These are phyloP conservation scores for Kodamaea derodonti DNA, from an alignment of 1,139 yeast species.

Conservation along the genomic window DNA sequence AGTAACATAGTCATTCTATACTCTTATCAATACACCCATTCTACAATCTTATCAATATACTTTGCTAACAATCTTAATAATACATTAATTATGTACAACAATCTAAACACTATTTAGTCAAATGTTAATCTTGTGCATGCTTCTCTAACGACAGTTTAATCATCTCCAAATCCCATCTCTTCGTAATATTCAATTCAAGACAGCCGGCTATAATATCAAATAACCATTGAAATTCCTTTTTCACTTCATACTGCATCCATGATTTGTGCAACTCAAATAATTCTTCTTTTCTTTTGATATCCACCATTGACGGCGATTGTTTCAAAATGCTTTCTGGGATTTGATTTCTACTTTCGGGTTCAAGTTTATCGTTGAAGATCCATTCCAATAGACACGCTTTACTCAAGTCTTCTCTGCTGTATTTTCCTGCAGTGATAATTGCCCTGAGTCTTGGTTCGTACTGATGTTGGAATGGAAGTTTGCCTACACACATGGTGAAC, in stretches of 20 bases:
- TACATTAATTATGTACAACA: no score
- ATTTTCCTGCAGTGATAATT: conserved; percentile 67
- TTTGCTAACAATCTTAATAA: no score
- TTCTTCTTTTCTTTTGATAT: conserved; percentile 19
- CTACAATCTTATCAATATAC: no score
- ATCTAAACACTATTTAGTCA: no score
- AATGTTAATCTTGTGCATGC: background rate
- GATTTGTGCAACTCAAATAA: conserved; percentile 14
- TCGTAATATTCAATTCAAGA: conserved; percentile 46
- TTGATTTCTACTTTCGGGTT: conserved; percentile 7
- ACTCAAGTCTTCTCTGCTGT: conserved; percentile 42
- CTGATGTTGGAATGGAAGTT: conserved; percentile 76
- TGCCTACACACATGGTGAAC: conserved; percentile 70
- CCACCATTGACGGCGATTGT: conserved; percentile 19
- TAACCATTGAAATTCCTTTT: conserved; percentile 26
- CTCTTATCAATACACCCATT: no score
- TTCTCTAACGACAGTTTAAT: conserved; percentile 13
- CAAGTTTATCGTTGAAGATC: conserved; percentile 18
- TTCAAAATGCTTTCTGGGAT: conserved; percentile 5
- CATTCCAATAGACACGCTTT: conserved; percentile 29
- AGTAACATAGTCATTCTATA: no score
- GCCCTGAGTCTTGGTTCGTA: conserved; percentile 76
- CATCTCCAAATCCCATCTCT: conserved; percentile 47
- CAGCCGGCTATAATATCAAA: conserved; percentile 52
- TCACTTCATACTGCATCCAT: conserved; percentile 22